Evolutionary conservation across 164 flowering plant genomes (phyloP), one percentile per base, ranked within the genome.

Genomic region (Vitis vinifera): DNA sequence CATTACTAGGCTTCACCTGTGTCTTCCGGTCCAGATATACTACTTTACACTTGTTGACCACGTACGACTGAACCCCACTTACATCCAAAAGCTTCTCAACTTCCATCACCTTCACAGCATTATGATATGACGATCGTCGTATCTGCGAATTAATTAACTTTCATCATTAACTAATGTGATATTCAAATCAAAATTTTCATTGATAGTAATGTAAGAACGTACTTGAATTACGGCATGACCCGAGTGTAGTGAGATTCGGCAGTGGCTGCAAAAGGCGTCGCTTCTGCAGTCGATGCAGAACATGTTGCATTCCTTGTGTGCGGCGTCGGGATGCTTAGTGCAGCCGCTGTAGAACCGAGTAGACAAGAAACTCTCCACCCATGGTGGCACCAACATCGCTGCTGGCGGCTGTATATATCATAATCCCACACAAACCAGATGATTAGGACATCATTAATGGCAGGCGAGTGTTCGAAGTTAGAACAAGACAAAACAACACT

Each of bases 61-160:
- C 91, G 73, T 91, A 91, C 0, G 92, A 89, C 67, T 91, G 97
- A 1, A 91, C 90, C 29, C 91, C 92, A 55, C 81, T 73, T 16
- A 88, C 86, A 67, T 91, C 90, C 60, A 91, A 55, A 47, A 77
- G 76, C 73, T 74, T 87, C 55, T 87, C 84, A 62, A 91, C 80
- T 62, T 91, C 97, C 9, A 81, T 63, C 13, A 87, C 91, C 76
- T 94, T 78, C 74, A 91, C 92, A 64, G 89, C 97, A 74, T 89
- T 92, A 55, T 89, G 97, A 66, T 91, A 91, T 3, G 97, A 91
- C 2, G 97, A 91, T 63, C 97, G 69, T 81, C 97, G 78, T 75
- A 91, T 91, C 97, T 91, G 78, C 53, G 7, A 15, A 23, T 23
- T 1, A 23, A 23, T 23, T 23, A 23, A 23, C 27, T 23, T 2